These are phyloP conservation scores for Kwoniella shivajii DNA, from an alignment of 1,284 basidiomycete species.

Conservation along the genomic window DNA sequence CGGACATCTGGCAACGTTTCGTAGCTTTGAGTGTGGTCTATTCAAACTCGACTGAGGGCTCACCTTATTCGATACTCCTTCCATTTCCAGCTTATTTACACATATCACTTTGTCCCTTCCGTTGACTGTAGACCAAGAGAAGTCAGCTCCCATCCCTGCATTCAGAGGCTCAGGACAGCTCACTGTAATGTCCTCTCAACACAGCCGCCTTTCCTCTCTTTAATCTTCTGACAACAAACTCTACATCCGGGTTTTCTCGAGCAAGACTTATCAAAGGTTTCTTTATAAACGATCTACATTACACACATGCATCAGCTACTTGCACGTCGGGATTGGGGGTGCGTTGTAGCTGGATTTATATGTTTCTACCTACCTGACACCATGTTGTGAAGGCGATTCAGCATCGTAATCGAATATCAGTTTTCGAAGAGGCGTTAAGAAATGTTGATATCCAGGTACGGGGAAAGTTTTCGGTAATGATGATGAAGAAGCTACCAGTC, in stretches of 20 bases:
- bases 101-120: constrained; percentile 58
- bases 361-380: constrained; percentile 40
- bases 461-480: constrained; percentile 34
- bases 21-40: too few species aligned
- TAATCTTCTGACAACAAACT: constrained; percentile 53
- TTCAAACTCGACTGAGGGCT: too few species aligned
- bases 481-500: constrained; percentile 19
- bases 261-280: constrained; percentile 44
- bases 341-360: background rate
- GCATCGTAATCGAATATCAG: constrained; percentile 51
- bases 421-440: constrained; percentile 48
- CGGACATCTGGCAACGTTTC: background rate
- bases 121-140: constrained; percentile 44
- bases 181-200: constrained; percentile 55
- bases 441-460: constrained; percentile 50
- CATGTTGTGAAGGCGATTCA: constrained; percentile 41
- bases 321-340: too few species aligned
- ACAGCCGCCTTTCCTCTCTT: constrained; percentile 52
- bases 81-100: constrained; percentile 52
- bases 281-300: constrained; percentile 31
- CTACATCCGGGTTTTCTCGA: constrained; percentile 52
- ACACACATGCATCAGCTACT: background rate
- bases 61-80: constrained; percentile 53
- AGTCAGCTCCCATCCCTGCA: background rate
- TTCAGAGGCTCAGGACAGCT: constrained; percentile 12